Percentiles rank a stretch among this genome's conserved stretches.
These are phyloP conservation scores for Xylariaceae sp. DNA, from an alignment of 2,329 filamentous ascomycete genomes.

Conservation along the genomic window DNA sequence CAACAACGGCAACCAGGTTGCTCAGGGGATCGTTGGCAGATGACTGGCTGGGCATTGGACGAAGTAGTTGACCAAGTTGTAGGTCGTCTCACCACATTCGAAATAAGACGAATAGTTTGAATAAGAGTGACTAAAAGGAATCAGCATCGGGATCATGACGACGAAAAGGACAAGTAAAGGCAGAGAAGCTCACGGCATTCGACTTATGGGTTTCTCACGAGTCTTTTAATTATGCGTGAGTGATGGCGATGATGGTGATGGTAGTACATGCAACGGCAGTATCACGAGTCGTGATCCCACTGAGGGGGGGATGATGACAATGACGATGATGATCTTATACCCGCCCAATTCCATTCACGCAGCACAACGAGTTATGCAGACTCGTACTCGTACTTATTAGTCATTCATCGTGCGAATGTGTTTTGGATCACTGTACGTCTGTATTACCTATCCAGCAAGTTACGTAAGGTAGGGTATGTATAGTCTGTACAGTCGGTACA, in stretches of 20 bases:
- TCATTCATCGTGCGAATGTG: no score
- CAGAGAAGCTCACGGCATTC: background rate
- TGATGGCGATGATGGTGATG: constrained; percentile 1
- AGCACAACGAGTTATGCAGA: no score
- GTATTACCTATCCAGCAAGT: no score
- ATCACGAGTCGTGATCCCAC: constrained; percentile 9
- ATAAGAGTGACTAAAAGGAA: background rate
- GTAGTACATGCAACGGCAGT: constrained; percentile 10
- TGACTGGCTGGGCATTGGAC: background rate
- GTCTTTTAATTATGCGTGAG: background rate
- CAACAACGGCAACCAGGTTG: background rate
- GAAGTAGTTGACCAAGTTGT: background rate
- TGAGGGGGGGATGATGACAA: no score
- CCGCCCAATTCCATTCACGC: background rate
- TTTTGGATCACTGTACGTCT: no score
- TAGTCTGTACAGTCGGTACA: no score
- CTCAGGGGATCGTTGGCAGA: background rate
- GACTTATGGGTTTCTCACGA: no score
- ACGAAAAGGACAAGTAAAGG: background rate
- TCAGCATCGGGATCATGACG: background rate
- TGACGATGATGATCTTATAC: constrained; percentile 4
- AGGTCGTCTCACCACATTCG: background rate
- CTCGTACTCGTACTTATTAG: no score
- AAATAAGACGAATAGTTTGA: background rate
- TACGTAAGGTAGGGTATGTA: no score